phyloP scores from a whole-genome alignment of 192 early-diverging fungal species.

The Mortierella alpina region DNA sequence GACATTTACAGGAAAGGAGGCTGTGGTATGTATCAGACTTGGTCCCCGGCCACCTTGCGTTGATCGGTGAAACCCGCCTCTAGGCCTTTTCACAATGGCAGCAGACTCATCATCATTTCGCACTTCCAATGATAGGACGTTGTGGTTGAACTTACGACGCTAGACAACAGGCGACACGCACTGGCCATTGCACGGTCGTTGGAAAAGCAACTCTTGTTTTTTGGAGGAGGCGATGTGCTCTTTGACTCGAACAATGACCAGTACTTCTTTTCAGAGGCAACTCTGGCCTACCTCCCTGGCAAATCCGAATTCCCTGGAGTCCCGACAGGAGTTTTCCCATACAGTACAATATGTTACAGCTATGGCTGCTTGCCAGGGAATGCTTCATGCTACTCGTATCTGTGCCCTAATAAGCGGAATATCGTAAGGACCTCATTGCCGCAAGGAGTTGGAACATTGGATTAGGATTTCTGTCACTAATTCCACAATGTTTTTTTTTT shows the following conservation, averaged over 20 bases:
- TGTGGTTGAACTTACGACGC: slow-evolving; percentile 67
- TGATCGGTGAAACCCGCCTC: not conserved
- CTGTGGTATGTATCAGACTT: slow-evolving; percentile 55
- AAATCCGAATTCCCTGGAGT: slow-evolving; percentile 34
- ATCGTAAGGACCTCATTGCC: slow-evolving; percentile 4
- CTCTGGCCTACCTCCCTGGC: slow-evolving; percentile 27
- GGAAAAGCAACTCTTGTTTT: slow-evolving; percentile 80
- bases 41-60: no score
- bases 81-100: not conserved
- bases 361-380: slow-evolving; percentile 33
- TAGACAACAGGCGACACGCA: slow-evolving; percentile 77
- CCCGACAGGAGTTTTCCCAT: slow-evolving; percentile 37
- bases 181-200: slow-evolving; percentile 78
- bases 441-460: not conserved
- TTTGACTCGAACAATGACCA: slow-evolving; percentile 76
- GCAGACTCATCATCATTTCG: not conserved
- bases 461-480: not conserved
- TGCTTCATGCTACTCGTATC: slow-evolving; percentile 34
- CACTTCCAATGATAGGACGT: slow-evolving; percentile 58
- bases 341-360: slow-evolving; percentile 39
- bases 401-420: slow-evolving; percentile 23
- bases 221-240: slow-evolving; percentile 78
- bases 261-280: slow-evolving; percentile 70
- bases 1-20: slow-evolving; percentile 80
- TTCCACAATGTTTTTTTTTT: not conserved